These are phyloP conservation scores for Solanum pennellii DNA, from an alignment of 257 asterid genomes.

Conservation along the genomic window DNA sequence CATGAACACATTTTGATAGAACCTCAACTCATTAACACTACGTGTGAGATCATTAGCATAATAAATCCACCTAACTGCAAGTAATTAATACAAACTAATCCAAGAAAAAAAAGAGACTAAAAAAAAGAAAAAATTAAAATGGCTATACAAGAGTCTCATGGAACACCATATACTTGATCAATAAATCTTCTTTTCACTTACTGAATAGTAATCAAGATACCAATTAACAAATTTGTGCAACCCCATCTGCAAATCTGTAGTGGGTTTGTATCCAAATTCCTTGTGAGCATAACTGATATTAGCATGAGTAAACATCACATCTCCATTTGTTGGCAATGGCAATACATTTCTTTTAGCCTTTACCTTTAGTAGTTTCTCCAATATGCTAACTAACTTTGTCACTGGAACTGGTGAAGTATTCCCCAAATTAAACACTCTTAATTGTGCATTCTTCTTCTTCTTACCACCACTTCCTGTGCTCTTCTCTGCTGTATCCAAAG, in stretches of 20 bases:
- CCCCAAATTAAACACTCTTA: slow-evolving; percentile 34
- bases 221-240: slow-evolving; percentile 18
- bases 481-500: slow-evolving; percentile 26
- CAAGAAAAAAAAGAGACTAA: not conserved
- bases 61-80: not conserved
- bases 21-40: not conserved
- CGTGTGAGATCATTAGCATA: not conserved
- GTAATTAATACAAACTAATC: not conserved
- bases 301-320: slow-evolving; percentile 28
- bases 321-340: slow-evolving; percentile 27
- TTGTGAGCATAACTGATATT: slow-evolving; percentile 22
- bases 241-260: slow-evolving; percentile 22
- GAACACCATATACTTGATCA: not conserved
- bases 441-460: slow-evolving; percentile 22
- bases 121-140: not conserved
- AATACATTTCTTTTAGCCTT: slow-evolving; percentile 18
- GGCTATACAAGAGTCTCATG: not conserved
- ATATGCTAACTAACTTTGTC: slow-evolving; percentile 16
- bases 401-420: slow-evolving; percentile 31
- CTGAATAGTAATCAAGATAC: slow-evolving; percentile 21
- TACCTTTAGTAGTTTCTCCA: slow-evolving; percentile 18
- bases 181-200: slow-evolving; percentile 6
- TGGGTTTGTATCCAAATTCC: slow-evolving; percentile 22
- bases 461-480: slow-evolving; percentile 38
- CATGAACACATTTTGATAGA: not conserved